A percentile compares a stretch with the other conserved stretches of the same genome.
phyloP scores from a whole-genome alignment of 768 basidiomycete genomes.

The Psilocybe azurescens region DNA sequence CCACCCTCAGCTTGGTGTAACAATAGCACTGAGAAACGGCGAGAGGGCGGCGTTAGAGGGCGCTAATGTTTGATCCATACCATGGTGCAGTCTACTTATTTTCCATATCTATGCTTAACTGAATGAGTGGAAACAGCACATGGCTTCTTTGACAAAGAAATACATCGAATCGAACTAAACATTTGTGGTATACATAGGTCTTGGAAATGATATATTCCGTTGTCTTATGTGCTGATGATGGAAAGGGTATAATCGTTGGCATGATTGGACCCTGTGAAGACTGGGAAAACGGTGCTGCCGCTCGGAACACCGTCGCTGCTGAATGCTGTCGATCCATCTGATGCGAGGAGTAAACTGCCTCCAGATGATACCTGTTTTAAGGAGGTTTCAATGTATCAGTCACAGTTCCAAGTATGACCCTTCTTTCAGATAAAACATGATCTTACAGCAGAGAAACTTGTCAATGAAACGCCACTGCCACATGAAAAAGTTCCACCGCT shows the following conservation, averaged over 20 bases:
- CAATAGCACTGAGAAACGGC: constrained; percentile 14
- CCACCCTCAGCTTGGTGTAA: constrained; percentile 1
- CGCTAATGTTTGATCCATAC: constrained; percentile 8
- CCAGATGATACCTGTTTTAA: constrained; percentile 49
- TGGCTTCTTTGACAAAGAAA: background rate
- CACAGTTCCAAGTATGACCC: background rate
- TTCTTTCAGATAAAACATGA: background rate
- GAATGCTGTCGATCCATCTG: constrained; percentile 53
- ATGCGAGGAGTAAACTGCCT: constrained; percentile 51
- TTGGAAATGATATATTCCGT: background rate
- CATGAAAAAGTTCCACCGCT: constrained; percentile 51
- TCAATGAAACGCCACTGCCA: constrained; percentile 52
- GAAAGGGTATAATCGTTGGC: constrained; percentile 41
- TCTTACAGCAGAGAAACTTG: constrained; percentile 59
- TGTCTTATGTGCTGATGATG: constrained; percentile 38
- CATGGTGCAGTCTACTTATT: background rate
- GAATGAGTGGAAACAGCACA: background rate
- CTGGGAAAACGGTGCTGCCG: constrained; percentile 46
- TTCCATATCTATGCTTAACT: background rate
- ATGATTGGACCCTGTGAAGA: constrained; percentile 41
- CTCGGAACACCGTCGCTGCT: constrained; percentile 57
- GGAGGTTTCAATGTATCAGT: background rate
- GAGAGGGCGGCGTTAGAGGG: constrained; percentile 31
- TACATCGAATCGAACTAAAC: background rate
- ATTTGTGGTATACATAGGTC: constrained; percentile 1